Percentiles rank a stretch among this genome's conserved stretches.
Conservation (phyloP, 75 land plant species). For the Cunninghamia lanceolata region DNA sequence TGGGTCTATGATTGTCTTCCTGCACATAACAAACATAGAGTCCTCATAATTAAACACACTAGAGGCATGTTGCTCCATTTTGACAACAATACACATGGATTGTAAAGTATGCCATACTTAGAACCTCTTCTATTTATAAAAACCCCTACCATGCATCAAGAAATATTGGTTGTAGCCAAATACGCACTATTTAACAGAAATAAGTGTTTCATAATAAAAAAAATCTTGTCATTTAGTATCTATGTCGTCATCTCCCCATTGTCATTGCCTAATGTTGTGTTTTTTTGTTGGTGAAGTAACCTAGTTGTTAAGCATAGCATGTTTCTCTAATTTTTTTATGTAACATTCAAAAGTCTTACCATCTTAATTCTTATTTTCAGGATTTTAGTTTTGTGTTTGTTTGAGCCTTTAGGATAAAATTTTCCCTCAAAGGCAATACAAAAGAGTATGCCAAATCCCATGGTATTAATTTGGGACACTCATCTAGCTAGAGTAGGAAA, state of each 20-base stretch:
- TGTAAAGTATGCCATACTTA: background rate
- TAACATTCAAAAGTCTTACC: background rate
- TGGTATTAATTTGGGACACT: no score
- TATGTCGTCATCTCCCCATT: background rate
- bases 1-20: slow-evolving; percentile 20
- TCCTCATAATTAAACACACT: background rate
- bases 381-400: no score
- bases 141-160: background rate
- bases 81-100: background rate
- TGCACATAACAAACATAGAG: slow-evolving; percentile 6
- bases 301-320: background rate
- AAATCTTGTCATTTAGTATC: background rate
- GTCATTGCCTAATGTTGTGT: background rate
- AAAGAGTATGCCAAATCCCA: no score
- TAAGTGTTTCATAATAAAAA: background rate
- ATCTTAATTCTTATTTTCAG: no score
- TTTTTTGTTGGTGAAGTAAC: background rate
- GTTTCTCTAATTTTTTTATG: background rate
- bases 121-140: background rate
- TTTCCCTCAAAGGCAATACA: no score
- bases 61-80: background rate
- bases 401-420: no score
- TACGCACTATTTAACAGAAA: background rate
- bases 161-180: background rate
- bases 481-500: no score